phyloP scores from a whole-genome alignment of 2,329 filamentous ascomycete genomes.

The Claviceps africana region DNA sequence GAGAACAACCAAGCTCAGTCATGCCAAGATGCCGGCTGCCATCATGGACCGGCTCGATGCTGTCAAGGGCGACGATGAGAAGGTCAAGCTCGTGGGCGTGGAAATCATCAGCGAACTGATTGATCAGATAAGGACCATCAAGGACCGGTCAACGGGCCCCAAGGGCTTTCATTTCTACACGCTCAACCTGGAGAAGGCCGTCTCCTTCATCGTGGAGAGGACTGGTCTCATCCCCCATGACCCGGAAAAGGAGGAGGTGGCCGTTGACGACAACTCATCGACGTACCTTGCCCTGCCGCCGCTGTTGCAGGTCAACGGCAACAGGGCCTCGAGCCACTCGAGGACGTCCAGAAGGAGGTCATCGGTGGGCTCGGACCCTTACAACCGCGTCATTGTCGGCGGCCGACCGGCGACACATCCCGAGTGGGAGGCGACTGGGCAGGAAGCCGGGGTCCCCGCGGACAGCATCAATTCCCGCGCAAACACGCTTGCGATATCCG shows the following conservation, averaged over 20 bases:
- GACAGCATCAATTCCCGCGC: slow-evolving; percentile 63
- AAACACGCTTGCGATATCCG: slow-evolving; percentile 83
- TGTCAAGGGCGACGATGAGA: slow-evolving; percentile 67
- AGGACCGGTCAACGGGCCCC: slow-evolving; percentile 41
- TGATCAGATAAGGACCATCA: slow-evolving; percentile 56
- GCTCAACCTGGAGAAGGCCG: slow-evolving; percentile 87
- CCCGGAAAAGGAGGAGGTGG: slow-evolving; percentile 33
- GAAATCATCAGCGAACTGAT: slow-evolving; percentile 77
- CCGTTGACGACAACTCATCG: slow-evolving; percentile 28
- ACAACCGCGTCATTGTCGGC: slow-evolving; percentile 76
- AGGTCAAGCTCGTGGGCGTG: slow-evolving; percentile 66
- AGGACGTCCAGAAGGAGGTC: slow-evolving; percentile 50
- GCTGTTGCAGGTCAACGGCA: slow-evolving; percentile 35
- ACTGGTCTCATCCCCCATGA: slow-evolving; percentile 64
- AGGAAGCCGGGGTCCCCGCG: slow-evolving; percentile 63
- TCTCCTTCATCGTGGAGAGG: slow-evolving; percentile 81
- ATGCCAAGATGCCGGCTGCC: slow-evolving; percentile 62
- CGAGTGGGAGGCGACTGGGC: slow-evolving; percentile 58
- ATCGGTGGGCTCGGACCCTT: slow-evolving; percentile 68
- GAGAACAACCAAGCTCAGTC: slow-evolving; percentile 84
- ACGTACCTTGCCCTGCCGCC: slow-evolving; percentile 13
- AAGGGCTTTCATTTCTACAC: slow-evolving; percentile 96
- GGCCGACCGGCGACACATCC: slow-evolving; percentile 44
- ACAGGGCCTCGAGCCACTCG: slow-evolving; percentile 19
- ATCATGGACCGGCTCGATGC: slow-evolving; percentile 57